These are phyloP conservation scores for Argentina anserina DNA, from an alignment of 306 rosid genomes.

Conservation along the genomic window DNA sequence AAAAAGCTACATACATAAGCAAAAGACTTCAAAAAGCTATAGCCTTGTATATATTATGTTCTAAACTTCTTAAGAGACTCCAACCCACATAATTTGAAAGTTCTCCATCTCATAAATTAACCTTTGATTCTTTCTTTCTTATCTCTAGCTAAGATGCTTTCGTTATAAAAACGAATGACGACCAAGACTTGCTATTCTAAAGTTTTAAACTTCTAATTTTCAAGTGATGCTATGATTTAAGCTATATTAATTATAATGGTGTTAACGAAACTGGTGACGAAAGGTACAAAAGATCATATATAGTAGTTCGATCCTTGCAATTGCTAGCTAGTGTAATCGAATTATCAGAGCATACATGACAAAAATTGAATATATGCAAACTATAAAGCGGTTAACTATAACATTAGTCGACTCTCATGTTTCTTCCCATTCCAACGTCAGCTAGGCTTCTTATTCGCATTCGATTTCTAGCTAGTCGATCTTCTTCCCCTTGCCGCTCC, in stretches of 20 bases:
- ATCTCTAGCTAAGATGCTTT: not conserved
- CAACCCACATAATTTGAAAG: not conserved
- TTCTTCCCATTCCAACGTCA: not conserved
- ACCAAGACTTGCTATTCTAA: no score
- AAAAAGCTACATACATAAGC: conserved; percentile 7
- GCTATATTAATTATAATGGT: not conserved
- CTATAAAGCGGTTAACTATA: no score
- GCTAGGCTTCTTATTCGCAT: no score
- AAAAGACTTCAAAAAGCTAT: conserved; percentile 10
- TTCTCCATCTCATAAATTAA: not conserved
- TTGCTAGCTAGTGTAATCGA: no score
- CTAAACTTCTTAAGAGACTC: conserved; percentile 2
- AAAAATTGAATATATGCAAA: no score
- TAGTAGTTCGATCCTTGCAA: not conserved
- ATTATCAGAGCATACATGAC: not conserved
- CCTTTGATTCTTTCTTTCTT: not conserved
- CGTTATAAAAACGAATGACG: not conserved
- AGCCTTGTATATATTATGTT: not conserved
- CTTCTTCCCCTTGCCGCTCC: no score
- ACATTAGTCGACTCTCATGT: not conserved
- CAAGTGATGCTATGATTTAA: not conserved
- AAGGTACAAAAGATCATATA: not conserved
- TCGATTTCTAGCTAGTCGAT: no score
- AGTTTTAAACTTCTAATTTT: not conserved
- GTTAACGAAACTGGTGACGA: not conserved